Percentiles rank a stretch among this genome's conserved stretches.
Conservation (phyloP, 495 filamentous ascomycete genomes). For the Clavariopsis aquatica region DNA sequence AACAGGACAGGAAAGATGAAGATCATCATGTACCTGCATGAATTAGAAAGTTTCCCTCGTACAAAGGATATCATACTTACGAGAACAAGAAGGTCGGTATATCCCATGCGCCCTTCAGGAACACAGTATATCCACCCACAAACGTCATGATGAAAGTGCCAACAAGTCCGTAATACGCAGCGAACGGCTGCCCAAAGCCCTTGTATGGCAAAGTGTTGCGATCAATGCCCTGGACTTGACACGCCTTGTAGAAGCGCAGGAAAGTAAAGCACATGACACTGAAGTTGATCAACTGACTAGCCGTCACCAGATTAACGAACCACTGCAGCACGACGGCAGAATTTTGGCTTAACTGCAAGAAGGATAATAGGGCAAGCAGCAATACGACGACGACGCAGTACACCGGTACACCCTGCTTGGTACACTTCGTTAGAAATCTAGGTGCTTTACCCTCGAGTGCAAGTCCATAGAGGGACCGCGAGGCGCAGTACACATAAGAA, state of each 20-base stretch:
- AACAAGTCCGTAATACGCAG: constrained; percentile 65
- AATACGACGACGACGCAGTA: constrained; percentile 65
- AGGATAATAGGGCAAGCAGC: constrained; percentile 64
- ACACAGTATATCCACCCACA: constrained; percentile 74
- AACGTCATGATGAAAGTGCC: constrained; percentile 70
- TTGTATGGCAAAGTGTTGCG: constrained; percentile 66
- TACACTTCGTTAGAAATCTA: constrained; percentile 51
- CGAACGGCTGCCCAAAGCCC: constrained; percentile 66
- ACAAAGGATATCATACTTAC: constrained; percentile 44
- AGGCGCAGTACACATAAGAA: constrained; percentile 44
- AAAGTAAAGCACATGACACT: constrained; percentile 69
- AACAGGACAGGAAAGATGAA: constrained; percentile 66
- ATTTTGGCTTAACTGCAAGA: constrained; percentile 70
- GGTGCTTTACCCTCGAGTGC: constrained; percentile 45
- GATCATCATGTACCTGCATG: constrained; percentile 62
- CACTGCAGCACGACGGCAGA: constrained; percentile 69
- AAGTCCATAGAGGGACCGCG: constrained; percentile 43
- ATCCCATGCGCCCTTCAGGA: constrained; percentile 71
- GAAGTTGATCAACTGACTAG: constrained; percentile 78
- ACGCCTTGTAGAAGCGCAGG: constrained; percentile 68
- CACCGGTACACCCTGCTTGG: constrained; percentile 54
- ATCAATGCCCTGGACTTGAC: constrained; percentile 67
- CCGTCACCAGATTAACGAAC: constrained; percentile 71
- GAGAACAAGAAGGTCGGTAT: constrained; percentile 75
- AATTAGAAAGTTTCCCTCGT: constrained; percentile 1